These are phyloP conservation scores for Tricholoma sp. DNA, from an alignment of 768 basidiomycete species.

Conservation along the genomic window DNA sequence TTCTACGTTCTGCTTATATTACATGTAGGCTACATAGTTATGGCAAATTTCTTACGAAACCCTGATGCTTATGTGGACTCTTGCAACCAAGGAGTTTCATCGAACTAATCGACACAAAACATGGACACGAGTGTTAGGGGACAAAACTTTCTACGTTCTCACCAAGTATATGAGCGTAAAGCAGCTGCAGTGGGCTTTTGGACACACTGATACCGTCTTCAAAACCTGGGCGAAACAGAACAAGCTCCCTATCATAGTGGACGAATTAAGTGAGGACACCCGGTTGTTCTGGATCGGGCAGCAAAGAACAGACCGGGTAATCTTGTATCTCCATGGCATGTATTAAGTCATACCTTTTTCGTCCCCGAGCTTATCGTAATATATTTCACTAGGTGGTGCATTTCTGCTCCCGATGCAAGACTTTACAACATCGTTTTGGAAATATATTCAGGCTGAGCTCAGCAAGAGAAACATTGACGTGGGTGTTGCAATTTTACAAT, in stretches of 20 bases:
- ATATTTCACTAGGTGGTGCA: conserved; percentile 19
- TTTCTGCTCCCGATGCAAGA: conserved; percentile 19
- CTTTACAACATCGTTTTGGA: conserved; percentile 19
- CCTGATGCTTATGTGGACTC: conserved; percentile 19
- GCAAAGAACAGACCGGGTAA: conserved; percentile 25
- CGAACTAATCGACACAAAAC: conserved; percentile 18
- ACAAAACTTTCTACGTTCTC: conserved; percentile 14
- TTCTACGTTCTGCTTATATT: too few species aligned
- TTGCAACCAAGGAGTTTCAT: conserved; percentile 17
- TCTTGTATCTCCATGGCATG: conserved; percentile 29
- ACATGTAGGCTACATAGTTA: too few species aligned
- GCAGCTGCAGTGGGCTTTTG: conserved; percentile 21
- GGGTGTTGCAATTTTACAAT: conserved; percentile 20
- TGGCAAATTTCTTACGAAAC: too few species aligned
- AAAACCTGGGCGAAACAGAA: conserved; percentile 17
- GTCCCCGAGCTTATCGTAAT: not conserved
- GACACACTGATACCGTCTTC: conserved; percentile 18
- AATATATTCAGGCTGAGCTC: conserved; percentile 13
- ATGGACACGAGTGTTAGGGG: conserved; percentile 15
- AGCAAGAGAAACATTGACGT: conserved; percentile 11
- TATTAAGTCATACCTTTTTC: not conserved
- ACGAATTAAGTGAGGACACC: conserved; percentile 23
- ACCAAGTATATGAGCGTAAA: conserved; percentile 9
- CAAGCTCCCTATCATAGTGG: conserved; percentile 16
- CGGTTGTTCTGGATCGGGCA: conserved; percentile 29